Percentiles rank a stretch among this genome's conserved stretches.
phyloP scores from a whole-genome alignment of 345 rosid species.

The Camelina hispida region DNA sequence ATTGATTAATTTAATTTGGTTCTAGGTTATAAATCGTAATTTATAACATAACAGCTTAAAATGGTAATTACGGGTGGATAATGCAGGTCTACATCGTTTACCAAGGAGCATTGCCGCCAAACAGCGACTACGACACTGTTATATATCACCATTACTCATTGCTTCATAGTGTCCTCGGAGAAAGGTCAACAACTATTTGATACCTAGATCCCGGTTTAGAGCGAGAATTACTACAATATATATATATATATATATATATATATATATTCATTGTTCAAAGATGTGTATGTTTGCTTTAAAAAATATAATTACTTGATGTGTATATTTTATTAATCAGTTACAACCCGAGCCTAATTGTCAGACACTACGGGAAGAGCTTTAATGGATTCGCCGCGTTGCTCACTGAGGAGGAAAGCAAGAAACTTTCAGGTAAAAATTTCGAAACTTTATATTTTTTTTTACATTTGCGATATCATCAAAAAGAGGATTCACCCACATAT shows the following conservation, averaged over 20 bases:
- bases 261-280: background rate
- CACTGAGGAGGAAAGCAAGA: conserved; percentile 35
- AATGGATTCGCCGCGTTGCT: conserved; percentile 39
- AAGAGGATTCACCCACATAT: too few species aligned
- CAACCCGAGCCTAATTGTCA: conserved; percentile 21
- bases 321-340: conserved; percentile 21
- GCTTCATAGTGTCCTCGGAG: conserved; percentile 22
- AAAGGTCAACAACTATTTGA: too few species aligned
- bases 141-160: conserved; percentile 14
- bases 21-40: background rate
- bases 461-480: too few species aligned
- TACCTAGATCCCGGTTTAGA: too few species aligned
- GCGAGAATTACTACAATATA: background rate
- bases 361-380: conserved; percentile 14
- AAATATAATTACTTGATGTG: conserved; percentile 3
- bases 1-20: background rate
- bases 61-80: conserved; percentile 3
- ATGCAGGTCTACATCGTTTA: conserved; percentile 29
- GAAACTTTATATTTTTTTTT: too few species aligned
- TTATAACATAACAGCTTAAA: background rate
- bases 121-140: background rate
- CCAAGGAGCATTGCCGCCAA: conserved; percentile 30
- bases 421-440: conserved; percentile 19
- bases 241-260: too few species aligned
- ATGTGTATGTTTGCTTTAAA: background rate